Evolutionary conservation across 495 filamentous ascomycete species (phyloP), one percentile per base, ranked within the genome.

Genomic region (Ramalina peruviana): DNA sequence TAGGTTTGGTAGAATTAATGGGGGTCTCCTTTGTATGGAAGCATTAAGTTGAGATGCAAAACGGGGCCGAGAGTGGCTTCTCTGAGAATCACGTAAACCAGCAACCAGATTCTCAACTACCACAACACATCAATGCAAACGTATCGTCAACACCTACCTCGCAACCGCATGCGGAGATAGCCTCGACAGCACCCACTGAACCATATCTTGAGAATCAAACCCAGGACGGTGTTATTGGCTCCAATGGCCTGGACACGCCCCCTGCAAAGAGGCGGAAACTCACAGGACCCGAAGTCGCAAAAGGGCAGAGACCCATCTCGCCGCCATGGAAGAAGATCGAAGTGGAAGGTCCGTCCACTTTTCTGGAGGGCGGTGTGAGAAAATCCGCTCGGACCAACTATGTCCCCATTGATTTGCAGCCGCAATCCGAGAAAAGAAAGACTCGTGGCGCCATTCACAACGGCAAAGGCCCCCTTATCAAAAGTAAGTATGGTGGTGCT

Each of bases 321-420:
- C 92, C 92, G 50, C 92, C 92, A 21, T 98, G 92, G 92, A 97
- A 92, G 69, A 90, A 80, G 63, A 70, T 83, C 46, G 81, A 84
- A 41, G 84, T 79, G 23, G 86, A 94, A 40, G 93, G 90, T 0
- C 92, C 92, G 4, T 86, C 92, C 9, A 83, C 85, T 0, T 86
- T 94, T 55, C 65, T 81, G 21, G 80, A 82, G 54, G 81, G 86
- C 67, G 92, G 92, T 40, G 80, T 79, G 54, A 77, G 92, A 49
- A 92, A 87, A 63, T 95, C 89, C 9, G 85, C 85, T 36, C 74
- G 89, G 54, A 85, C 85, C 49, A 94, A 93, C 61, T 65, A 68
- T 26, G 65, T 85, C 17, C 84, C 84, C n/a, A 54, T 82, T 30
- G 82, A 86, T 52, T 63, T 84, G 48, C 79, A 86, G 56, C 72